Conservation (phyloP, 306 rosid genomes). For the Rubus idaeus region DNA sequence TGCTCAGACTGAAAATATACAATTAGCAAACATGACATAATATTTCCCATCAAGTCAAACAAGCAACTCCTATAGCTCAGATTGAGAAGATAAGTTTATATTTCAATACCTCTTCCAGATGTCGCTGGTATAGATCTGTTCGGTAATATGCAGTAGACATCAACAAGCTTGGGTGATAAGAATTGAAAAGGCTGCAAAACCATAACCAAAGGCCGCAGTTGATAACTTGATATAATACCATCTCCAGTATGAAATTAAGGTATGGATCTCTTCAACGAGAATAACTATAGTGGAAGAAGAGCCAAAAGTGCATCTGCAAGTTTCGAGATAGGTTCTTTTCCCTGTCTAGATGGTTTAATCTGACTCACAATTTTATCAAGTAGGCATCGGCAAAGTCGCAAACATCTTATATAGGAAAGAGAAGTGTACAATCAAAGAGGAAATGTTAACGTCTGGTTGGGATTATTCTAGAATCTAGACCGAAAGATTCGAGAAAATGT, state of each 20-base stretch:
- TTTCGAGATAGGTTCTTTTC: not conserved
- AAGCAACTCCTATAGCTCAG: slow-evolving; percentile 15
- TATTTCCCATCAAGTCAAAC: not conserved
- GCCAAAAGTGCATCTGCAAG: not conserved
- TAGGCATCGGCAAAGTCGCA: not conserved
- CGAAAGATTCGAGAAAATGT: not conserved
- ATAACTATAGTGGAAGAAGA: not conserved
- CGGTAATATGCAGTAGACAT: slow-evolving; percentile 88
- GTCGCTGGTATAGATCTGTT: slow-evolving; percentile 76
- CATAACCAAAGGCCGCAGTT: slow-evolving; percentile 23
- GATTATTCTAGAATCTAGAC: not conserved
- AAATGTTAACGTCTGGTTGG: not conserved
- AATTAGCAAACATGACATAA: not conserved
- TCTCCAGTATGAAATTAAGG: not conserved
- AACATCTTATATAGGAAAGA: not conserved
- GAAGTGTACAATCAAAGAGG: not conserved
- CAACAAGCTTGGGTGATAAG: slow-evolving; percentile 76
- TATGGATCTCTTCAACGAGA: not conserved
- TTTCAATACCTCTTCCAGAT: slow-evolving; percentile 67
- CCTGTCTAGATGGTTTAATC: not conserved
- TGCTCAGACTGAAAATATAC: not conserved
- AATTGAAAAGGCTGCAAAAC: slow-evolving; percentile 75
- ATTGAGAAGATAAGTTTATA: slow-evolving; percentile 15
- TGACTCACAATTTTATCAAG: not conserved
- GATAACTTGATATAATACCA: slow-evolving; percentile 10